Conservation (phyloP, 1,284 basidiomycete genomes). For the Naganishia sp. region DNA sequence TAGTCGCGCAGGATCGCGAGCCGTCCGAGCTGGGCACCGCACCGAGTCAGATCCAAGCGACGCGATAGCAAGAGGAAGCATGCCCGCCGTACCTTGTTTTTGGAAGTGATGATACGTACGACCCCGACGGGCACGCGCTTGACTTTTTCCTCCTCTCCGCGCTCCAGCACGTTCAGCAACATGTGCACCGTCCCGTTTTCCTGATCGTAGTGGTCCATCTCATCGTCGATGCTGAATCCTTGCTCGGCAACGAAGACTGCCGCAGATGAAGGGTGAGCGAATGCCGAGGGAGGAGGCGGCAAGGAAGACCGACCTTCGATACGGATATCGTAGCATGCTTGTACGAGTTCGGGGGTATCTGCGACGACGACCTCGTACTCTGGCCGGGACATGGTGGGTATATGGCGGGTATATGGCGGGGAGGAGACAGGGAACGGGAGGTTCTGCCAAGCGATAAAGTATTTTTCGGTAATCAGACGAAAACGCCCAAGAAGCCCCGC, state of each 20-base stretch:
- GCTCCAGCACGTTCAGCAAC: slow-evolving; percentile 32
- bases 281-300: no score
- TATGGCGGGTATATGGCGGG: neutral
- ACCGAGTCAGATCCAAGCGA: neutral
- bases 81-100: slow-evolving; percentile 42
- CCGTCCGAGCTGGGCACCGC: slow-evolving; percentile 36
- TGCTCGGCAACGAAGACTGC: slow-evolving; percentile 52
- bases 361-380: slow-evolving; percentile 35
- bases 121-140: slow-evolving; percentile 46
- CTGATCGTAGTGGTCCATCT: slow-evolving; percentile 23
- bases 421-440: neutral
- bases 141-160: neutral
- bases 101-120: slow-evolving; percentile 44
- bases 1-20: slow-evolving; percentile 46
- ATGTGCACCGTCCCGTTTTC: slow-evolving; percentile 34
- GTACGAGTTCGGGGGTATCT: slow-evolving; percentile 42
- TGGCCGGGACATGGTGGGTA: slow-evolving; percentile 2
- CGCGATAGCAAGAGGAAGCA: neutral
- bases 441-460: no score
- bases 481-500: no score
- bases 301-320: slow-evolving; percentile 44
- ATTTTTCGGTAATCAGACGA: no score
- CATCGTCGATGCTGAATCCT: slow-evolving; percentile 37
- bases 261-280: neutral
- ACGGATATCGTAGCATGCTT: slow-evolving; percentile 49